A percentile compares a stretch with the other conserved stretches of the same genome.
Conservation (phyloP, 345 rosid species). For the Gossypioides kirkii region DNA sequence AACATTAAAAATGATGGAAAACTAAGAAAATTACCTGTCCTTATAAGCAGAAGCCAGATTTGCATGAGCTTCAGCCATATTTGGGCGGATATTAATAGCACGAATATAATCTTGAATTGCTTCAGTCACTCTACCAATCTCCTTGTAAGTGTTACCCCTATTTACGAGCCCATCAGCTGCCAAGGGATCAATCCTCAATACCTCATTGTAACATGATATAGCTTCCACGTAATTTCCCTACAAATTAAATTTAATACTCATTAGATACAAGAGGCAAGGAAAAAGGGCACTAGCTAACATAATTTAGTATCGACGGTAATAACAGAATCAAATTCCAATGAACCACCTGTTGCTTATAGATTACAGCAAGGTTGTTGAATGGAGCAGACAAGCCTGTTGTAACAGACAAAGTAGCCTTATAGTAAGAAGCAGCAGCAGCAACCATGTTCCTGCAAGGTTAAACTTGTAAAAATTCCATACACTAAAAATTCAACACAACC, state of each 20-base stretch:
- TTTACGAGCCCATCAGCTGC: slow-evolving; percentile 99
- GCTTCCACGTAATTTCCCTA: slow-evolving; percentile 94
- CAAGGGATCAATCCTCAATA: slow-evolving; percentile 91
- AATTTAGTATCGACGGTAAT: background rate
- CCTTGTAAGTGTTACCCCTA: slow-evolving; percentile 96
- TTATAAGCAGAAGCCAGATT: slow-evolving; percentile 98
- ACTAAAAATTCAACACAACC: background rate
- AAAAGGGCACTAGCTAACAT: background rate
- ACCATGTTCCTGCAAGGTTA: slow-evolving; percentile 66
- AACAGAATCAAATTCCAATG: slow-evolving; percentile 1
- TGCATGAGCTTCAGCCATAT: slow-evolving; percentile 99
- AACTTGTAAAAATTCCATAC: slow-evolving; percentile 9
- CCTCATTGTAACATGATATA: slow-evolving; percentile 96
- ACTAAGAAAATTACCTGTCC: slow-evolving; percentile 58
- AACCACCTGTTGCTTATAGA: slow-evolving; percentile 90
- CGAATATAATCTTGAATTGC: slow-evolving; percentile 93
- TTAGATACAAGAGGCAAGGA: background rate
- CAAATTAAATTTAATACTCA: slow-evolving; percentile 10
- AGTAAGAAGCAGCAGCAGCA: slow-evolving; percentile 72
- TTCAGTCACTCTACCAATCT: slow-evolving; percentile 90
- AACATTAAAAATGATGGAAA: too few species aligned
- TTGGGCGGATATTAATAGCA: slow-evolving; percentile 78
- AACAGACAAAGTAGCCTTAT: slow-evolving; percentile 85
- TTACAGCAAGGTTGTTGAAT: slow-evolving; percentile 90
- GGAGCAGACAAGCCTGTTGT: slow-evolving; percentile 99